Evolutionary conservation across 2,329 filamentous ascomycete genomes (phyloP).

Genomic region (Penicillium sumatraense): DNA sequence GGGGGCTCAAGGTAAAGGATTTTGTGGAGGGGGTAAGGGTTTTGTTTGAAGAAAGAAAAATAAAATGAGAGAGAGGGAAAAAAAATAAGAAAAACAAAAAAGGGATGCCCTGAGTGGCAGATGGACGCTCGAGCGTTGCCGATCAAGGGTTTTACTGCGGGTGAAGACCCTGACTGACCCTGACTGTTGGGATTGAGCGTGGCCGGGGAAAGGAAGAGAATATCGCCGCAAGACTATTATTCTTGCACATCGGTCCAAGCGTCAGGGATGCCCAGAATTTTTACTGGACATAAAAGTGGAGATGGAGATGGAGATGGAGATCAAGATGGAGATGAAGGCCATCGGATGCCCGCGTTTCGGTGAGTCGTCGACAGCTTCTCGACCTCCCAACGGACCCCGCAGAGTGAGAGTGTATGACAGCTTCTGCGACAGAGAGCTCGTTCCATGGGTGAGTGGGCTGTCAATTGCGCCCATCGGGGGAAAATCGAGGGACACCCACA

Average conservation of each 20-base stretch:
- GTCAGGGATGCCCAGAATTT: neutral
- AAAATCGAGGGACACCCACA: too few relatives aligned
- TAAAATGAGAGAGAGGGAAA: neutral
- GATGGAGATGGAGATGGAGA: neutral
- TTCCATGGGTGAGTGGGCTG: neutral
- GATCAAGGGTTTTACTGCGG: neutral
- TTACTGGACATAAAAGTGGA: neutral
- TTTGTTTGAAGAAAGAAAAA: neutral
- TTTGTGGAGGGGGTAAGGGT: neutral
- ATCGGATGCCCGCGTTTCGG: neutral
- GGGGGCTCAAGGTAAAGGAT: neutral
- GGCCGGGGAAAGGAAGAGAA: neutral
- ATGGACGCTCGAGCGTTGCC: constrained; percentile 1
- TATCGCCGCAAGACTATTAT: too few relatives aligned
- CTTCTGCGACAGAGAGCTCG: neutral
- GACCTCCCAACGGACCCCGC: neutral
- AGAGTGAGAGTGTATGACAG: constrained; percentile 2
- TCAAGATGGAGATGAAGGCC: neutral
- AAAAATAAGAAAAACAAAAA: neutral
- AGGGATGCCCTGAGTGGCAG: neutral
- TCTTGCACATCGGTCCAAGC: neutral
- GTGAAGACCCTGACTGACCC: neutral
- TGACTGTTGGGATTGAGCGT: neutral
- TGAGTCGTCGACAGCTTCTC: neutral
- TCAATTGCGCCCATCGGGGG: neutral